phyloP scores from a whole-genome alignment of 257 asterid species.

The Solanum bulbocastanum region DNA sequence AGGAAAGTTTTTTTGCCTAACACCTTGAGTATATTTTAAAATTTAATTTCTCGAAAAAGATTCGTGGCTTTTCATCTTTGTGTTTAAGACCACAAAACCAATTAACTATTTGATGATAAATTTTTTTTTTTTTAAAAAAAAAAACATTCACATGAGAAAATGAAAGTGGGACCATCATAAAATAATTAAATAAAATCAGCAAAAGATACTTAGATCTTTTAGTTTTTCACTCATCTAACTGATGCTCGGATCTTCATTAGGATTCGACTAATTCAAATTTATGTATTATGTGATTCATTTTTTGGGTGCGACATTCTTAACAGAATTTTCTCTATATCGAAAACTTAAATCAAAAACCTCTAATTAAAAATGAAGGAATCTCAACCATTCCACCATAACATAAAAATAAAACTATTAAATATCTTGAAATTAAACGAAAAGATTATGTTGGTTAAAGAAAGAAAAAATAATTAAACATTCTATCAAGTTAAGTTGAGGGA shows the following conservation, averaged over 20 bases:
- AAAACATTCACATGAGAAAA: background rate
- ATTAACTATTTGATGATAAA: background rate
- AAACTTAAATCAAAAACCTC: background rate
- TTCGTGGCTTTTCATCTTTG: background rate
- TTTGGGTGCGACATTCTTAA: accelerated
- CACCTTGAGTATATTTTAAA: background rate
- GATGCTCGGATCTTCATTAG: background rate
- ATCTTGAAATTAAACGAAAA: background rate
- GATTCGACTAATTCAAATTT: background rate
- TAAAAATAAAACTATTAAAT: background rate
- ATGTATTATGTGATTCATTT: background rate
- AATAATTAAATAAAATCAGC: background rate
- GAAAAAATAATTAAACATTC: background rate
- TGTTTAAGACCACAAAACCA: background rate
- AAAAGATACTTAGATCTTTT: background rate
- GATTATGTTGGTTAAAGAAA: background rate
- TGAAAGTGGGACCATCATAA: background rate
- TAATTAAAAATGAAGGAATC: no score
- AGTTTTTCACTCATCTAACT: no score
- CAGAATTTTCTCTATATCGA: accelerated
- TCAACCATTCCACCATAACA: background rate
- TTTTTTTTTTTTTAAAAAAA: background rate
- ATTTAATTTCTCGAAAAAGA: background rate
- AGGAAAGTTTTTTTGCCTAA: background rate
- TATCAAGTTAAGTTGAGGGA: background rate